Evolutionary conservation across 2,329 filamentous ascomycete species (phyloP).

Genomic region (Pochonia chlamydosporia): DNA sequence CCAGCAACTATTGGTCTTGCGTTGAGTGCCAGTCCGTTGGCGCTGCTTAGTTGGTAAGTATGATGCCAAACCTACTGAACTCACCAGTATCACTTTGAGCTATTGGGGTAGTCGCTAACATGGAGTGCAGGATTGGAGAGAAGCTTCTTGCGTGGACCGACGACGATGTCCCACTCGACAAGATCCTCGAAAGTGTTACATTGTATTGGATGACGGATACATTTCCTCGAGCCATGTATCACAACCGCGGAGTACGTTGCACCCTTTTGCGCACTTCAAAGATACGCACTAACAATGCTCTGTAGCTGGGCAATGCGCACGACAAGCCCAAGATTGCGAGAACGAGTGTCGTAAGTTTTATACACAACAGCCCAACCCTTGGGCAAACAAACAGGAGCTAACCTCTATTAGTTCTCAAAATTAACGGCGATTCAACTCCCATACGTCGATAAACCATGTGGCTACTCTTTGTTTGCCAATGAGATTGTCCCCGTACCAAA

Average conservation of each 20-base stretch:
- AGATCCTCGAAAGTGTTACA: conserved; percentile 42
- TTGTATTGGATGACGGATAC: conserved; percentile 52
- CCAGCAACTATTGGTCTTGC: conserved; percentile 52
- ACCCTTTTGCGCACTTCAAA: not conserved
- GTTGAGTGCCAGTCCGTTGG: conserved; percentile 46
- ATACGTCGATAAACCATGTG: conserved; percentile 34
- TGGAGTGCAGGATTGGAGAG: conserved; percentile 40
- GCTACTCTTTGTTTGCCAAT: conserved; percentile 37
- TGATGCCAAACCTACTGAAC: not conserved
- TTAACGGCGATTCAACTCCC: conserved; percentile 8
- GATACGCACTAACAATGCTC: not conserved
- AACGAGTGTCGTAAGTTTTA: conserved; percentile 8
- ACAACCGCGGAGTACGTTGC: conserved; percentile 31
- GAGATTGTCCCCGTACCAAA: conserved; percentile 34
- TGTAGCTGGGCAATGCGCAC: not conserved
- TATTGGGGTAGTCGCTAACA: not conserved
- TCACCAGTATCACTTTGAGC: no score
- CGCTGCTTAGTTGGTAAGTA: conserved; percentile 45
- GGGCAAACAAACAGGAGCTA: not conserved
- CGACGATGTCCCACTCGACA: conserved; percentile 29
- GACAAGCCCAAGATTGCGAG: conserved; percentile 19
- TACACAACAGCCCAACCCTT: no score
- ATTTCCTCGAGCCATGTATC: conserved; percentile 41
- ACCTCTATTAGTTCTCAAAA: conserved; percentile 1
- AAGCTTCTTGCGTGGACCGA: conserved; percentile 52